Evolutionary conservation across 2,329 filamentous ascomycete genomes (phyloP), one percentile per base, ranked within the genome.

Genomic region (Phaeoacremonium minimum): DNA sequence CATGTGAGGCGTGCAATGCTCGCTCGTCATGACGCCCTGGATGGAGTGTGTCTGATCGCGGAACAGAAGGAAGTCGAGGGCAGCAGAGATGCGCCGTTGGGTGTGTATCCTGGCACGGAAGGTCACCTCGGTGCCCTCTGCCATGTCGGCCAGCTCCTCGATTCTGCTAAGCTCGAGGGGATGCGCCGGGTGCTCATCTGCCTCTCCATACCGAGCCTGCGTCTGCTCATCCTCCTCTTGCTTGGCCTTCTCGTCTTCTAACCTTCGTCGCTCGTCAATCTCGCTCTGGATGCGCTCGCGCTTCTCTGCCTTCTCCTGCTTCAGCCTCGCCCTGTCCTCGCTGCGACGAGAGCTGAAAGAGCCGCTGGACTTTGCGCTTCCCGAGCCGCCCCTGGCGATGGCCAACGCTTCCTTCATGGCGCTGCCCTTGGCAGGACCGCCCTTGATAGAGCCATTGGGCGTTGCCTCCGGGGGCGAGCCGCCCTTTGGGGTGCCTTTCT

Each of bases 11-110:
- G 13, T 38, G 19, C 37, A 67, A 42, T 70, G 65, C 15, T 78
- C 68, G n/a, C n/a, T n/a, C n/a, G n/a, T n/a, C 28, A 96, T 67
- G 4, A 95, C 86, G 43, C 87, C 89, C 60, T 96, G 90, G 35
- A 95, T 78, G 16, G 88, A 93, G 46, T 77, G 73, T 11, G 85
- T 80, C 62, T 90, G 85, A 61, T 95, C 87, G 37, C 90, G 83
- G 54, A 95, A 84, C 40, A 95, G 76, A 30, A 95, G 67, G 60
- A 95, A 95, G 50, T 88, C 86, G 20, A 95, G 71, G 47, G 85
- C 83, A 49, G 86, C 75, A 55, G 87, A 91, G 66, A 95, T 75
- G 49, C 84, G 83, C 32, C 90, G 80, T 40, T 93, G 73, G 38
- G 89, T 87, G 58, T 91, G 85, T 15, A 93, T 68, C 20, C 87